A percentile compares a stretch with the other conserved stretches of the same genome.
These are phyloP conservation scores for Margaritispora aquatica DNA, from an alignment of 495 filamentous ascomycete genomes.

Conservation along the genomic window DNA sequence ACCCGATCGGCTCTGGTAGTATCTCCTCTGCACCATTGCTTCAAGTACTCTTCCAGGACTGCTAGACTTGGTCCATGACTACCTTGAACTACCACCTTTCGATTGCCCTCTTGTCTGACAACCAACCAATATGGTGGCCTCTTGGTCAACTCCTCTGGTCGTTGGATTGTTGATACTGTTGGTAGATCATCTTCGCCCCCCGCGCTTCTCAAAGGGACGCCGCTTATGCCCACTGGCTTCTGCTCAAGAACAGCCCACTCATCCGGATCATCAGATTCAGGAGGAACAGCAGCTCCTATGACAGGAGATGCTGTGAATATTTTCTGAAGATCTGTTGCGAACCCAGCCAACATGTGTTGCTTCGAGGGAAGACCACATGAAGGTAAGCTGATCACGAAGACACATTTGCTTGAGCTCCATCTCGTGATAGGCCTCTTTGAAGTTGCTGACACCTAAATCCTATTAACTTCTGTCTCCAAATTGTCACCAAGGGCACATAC, in stretches of 20 bases:
- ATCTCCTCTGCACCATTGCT: conserved; percentile 14
- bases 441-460: conserved; percentile 8
- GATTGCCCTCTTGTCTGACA: conserved; percentile 9
- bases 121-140: conserved; percentile 18
- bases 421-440: conserved; percentile 8
- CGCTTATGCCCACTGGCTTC: neutral
- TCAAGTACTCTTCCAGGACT: conserved; percentile 14
- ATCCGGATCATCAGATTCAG: conserved; percentile 5
- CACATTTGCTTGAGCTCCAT: conserved; percentile 12
- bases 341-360: conserved; percentile 2
- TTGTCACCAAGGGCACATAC: too few relatives aligned
- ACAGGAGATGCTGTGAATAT: conserved; percentile 12
- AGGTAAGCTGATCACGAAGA: conserved; percentile 10
- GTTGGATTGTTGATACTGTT: conserved; percentile 6
- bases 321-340: conserved; percentile 7
- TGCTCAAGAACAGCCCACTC: conserved; percentile 17
- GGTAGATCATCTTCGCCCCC: conserved; percentile 7
- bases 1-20: conserved; percentile 6
- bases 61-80: conserved; percentile 14
- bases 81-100: conserved; percentile 7
- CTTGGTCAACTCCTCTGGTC: conserved; percentile 13
- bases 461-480: too few relatives aligned
- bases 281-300: neutral
- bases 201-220: neutral
- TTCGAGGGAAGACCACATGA: neutral